Base-by-base conservation (phyloP, 768 basidiomycete genomes). In the Mycena epipterygia region DNA sequence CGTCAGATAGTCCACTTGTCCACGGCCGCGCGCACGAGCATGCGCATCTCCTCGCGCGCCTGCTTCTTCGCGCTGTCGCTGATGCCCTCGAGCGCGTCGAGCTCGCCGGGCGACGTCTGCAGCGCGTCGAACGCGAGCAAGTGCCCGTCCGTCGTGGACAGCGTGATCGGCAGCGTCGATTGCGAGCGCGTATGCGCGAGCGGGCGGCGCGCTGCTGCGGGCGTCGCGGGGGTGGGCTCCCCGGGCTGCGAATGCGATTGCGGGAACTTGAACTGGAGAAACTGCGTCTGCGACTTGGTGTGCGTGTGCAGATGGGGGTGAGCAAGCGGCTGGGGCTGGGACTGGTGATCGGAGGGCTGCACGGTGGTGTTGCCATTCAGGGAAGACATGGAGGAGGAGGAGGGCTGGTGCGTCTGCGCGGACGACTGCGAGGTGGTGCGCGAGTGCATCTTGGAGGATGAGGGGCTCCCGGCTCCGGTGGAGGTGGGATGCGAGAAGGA, bases 61-160 rank as follows among this genome's bases (percentile, higher is more conserved):
- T 93, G 90, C 76, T 93, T 93, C 86, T 95, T 95, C 48, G 94
- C 93, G 74, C 91, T 92, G 64, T 91, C 89, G 0, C 92, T 89
- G 68, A 95, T 93, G 6, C 93, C 93, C 61, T 93, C 91, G 11
- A 95, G 84, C 35, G 88, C 89, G 75, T 95, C 93, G 33, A 97
- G 81, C 55, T 93, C 85, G 3, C 87, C 85, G 1, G 94, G 91
- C 2, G 92, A 90, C 17, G 93, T 90, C 67, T 86, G 85, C 48
- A 97, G 82, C 12, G 95, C 95, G 73, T 97, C 93, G 75, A 97
- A 96, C 77, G 92, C 91, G 29, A 97, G 85, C n/a, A 93, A 79
- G 73, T 92, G 90, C 0, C 95, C 95, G 73, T 95, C 94, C 44
- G 86, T 89, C 0, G 91, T 95, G 6, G 93, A 90, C n/a, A 96